A percentile compares a stretch with the other conserved stretches of the same genome.
These are phyloP conservation scores for Cunninghamia lanceolata DNA, from an alignment of 75 land plant species.

Conservation along the genomic window DNA sequence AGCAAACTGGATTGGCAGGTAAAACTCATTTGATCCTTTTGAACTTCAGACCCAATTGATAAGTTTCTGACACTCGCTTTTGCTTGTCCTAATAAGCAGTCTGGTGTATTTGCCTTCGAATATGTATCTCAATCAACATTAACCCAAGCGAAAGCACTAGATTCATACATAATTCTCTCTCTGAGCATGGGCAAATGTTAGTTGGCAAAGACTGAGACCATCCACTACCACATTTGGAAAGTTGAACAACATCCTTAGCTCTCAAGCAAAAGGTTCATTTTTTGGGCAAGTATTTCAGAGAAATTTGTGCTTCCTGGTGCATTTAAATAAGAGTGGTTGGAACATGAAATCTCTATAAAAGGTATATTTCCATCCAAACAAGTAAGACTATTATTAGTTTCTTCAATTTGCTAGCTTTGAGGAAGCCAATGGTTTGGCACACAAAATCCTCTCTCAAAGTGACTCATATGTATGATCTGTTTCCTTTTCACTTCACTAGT, in stretches of 20 bases:
- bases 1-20: no score
- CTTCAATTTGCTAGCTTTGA: slow-evolving; percentile 16
- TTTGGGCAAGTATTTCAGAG: neutral
- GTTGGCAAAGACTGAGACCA: slow-evolving; percentile 6
- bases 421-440: slow-evolving; percentile 35
- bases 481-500: no score
- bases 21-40: no score
- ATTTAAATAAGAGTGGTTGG: slow-evolving; percentile 7
- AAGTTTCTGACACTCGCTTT: no score
- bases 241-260: slow-evolving; percentile 41
- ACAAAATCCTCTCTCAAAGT: slow-evolving; percentile 46
- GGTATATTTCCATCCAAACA: slow-evolving; percentile 38
- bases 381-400: slow-evolving; percentile 5
- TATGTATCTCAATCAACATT: slow-evolving; percentile 48
- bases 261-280: slow-evolving; percentile 32
- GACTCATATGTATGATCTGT: no score
- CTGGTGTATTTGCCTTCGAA: no score
- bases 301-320: slow-evolving; percentile 6
- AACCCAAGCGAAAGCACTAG: slow-evolving; percentile 40
- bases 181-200: slow-evolving; percentile 31
- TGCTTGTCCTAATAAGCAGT: no score
- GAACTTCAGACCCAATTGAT: no score
- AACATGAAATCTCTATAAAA: slow-evolving; percentile 29
- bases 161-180: slow-evolving; percentile 46
- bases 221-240: slow-evolving; percentile 48